Evolutionary conservation across 169 alveolate genomes (phyloP).

Genomic region (Cryptosporidium parvum): DNA sequence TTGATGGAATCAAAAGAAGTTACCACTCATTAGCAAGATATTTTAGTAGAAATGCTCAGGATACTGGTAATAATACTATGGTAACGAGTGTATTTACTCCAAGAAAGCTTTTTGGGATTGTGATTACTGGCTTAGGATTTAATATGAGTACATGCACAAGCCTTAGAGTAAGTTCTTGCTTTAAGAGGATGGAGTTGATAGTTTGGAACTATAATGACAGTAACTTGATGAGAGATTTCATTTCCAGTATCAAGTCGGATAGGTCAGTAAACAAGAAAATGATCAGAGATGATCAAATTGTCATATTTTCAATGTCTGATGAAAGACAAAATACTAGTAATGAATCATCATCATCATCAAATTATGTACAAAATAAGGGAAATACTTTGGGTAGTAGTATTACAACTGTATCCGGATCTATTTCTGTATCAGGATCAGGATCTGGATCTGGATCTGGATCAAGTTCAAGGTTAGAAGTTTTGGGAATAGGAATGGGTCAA

Average conservation of each 20-base stretch:
- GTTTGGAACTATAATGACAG: conserved; percentile 71
- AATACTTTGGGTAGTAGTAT: not conserved
- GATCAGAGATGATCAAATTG: conserved; percentile 45
- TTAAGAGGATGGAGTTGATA: conserved; percentile 33
- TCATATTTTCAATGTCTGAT: conserved; percentile 31
- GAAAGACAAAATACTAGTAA: not conserved
- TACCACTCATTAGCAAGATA: not conserved
- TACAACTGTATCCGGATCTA: not conserved
- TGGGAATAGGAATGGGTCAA: not conserved
- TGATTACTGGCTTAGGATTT: conserved; percentile 27
- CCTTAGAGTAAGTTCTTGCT: conserved; percentile 51
- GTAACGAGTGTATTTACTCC: conserved; percentile 22
- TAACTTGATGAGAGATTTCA: conserved; percentile 31
- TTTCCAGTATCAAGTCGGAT: conserved; percentile 41
- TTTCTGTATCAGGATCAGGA: not conserved
- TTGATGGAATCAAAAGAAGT: not conserved
- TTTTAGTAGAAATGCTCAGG: not conserved
- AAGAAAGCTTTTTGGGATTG: conserved; percentile 57
- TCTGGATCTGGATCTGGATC: not conserved
- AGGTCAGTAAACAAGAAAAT: conserved; percentile 15
- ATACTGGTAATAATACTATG: not conserved
- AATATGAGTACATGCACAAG: conserved; percentile 56
- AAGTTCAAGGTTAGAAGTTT: not conserved
- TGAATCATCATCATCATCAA: not conserved
- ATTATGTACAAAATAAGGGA: not conserved